These are phyloP conservation scores for Bullera alba DNA, from an alignment of 768 basidiomycete species.

Conservation along the genomic window DNA sequence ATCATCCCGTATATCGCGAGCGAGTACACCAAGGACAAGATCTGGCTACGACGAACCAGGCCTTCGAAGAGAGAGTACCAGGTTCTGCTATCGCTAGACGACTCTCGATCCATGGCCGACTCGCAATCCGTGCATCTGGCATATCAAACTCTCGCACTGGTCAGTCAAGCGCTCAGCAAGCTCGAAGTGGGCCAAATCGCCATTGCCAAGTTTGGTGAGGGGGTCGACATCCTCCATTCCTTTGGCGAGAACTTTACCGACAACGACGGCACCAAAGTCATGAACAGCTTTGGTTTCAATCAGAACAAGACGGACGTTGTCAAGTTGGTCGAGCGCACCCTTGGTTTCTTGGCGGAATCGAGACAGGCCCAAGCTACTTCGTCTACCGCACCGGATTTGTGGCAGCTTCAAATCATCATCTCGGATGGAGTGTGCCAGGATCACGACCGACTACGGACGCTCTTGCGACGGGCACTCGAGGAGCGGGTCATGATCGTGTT, in stretches of 20 bases:
- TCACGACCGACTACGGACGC: constrained; percentile 71
- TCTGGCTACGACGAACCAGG: constrained; percentile 90
- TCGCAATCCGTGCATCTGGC: constrained; percentile 86
- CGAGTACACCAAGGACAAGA: constrained; percentile 99
- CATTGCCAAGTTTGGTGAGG: constrained; percentile 81
- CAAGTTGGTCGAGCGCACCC: constrained; percentile 69
- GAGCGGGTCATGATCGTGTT: constrained; percentile 93
- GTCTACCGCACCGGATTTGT: constrained; percentile 66
- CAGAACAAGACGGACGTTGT: constrained; percentile 85
- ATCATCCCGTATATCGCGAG: constrained; percentile 96
- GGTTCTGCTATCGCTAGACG: constrained; percentile 86
- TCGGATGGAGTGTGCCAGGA: constrained; percentile 99
- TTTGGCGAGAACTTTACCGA: constrained; percentile 73
- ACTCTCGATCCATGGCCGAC: constrained; percentile 94
- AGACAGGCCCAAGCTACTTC: constrained; percentile 60
- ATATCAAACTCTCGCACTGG: constrained; percentile 84
- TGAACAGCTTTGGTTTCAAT: constrained; percentile 78
- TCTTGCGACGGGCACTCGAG: constrained; percentile 77
- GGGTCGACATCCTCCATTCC: constrained; percentile 77
- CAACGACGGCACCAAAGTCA: constrained; percentile 68
- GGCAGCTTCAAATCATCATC: constrained; percentile 97
- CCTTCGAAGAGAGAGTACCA: constrained; percentile 95
- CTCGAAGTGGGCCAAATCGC: constrained; percentile 94
- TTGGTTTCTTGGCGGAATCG: constrained; percentile 67
- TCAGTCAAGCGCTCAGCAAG: constrained; percentile 79